Base-by-base conservation (phyloP, 805 yeast genomes). In the Starmerella powellii region DNA sequence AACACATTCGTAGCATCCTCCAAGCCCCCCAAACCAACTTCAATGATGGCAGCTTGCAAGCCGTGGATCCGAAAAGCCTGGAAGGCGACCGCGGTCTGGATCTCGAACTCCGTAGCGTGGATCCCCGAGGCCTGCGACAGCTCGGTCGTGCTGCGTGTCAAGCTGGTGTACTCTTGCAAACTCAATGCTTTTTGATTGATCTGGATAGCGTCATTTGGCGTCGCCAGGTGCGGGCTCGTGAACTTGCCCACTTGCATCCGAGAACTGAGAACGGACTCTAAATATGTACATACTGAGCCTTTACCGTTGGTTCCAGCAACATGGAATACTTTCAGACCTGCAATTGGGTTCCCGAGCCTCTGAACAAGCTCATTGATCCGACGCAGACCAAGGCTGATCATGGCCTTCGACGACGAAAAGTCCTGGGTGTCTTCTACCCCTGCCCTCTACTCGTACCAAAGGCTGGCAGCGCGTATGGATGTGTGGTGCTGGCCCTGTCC, bases 241-340 rank as follows among this genome's bases (percentile, higher is more conserved):
- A 86, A 88, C 47, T 79, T 72, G 0, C 97, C 97, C 40, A 76
- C 74, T 21, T 61, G 56, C 31, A 72, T 60, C 13, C 57, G 64
- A 18, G 73, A 66, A 12, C 73, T 67, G 20, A 87, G 60, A 2
- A 79, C 66, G 15, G 85, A 74, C 3, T 85, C 69, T 8, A 91
- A 45, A 57, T 86, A 87, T 0, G 95, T 78, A 45, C 94, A 76
- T 0, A 87, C 82, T 0, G 96, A 86, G 0, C 98, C 98, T 56
- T 88, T 88, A 0, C 98, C 98, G 57, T 88, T 88, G 8, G 98
- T 88, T 0, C 98, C 98, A 0, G 95, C 95, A 3, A 91, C 71
- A 56, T 91, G 98, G n/a, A 91, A 65, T 0, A 85, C 76, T 47
- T 73, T 72, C 55, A 75, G 74, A 4, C 63, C 52, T 13, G 57